Conservation (phyloP, 2,329 filamentous ascomycete species). For the Davidsoniella eucalypti region DNA sequence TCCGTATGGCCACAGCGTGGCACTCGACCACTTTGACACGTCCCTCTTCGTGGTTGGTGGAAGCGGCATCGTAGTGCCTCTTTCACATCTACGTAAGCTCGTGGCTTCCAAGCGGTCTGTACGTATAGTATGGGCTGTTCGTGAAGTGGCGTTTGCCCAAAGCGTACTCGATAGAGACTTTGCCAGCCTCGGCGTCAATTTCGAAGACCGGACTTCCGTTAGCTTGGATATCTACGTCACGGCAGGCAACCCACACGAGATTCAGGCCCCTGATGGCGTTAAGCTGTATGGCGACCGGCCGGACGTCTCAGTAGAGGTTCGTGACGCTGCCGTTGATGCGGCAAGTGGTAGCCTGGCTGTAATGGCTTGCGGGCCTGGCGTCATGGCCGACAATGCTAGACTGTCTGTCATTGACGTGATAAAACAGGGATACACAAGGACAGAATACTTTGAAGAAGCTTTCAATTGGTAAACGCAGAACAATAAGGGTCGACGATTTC, state of each 20-base stretch:
- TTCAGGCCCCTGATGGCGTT: constrained; percentile 13
- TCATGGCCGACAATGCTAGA: constrained; percentile 28
- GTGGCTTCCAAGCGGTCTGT: constrained; percentile 17
- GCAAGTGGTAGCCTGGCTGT: constrained; percentile 22
- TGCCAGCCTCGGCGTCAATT: neutral
- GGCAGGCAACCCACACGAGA: neutral
- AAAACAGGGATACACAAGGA: constrained; percentile 14
- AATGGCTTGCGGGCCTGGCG: constrained; percentile 28
- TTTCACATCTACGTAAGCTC: constrained; percentile 23
- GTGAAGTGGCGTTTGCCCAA: constrained; percentile 23
- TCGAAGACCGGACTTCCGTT: neutral
- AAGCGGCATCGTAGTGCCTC: constrained; percentile 27
- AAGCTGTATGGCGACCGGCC: constrained; percentile 19
- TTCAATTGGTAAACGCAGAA: constrained; percentile 24
- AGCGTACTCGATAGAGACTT: constrained; percentile 20
- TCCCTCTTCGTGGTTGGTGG: constrained; percentile 29
- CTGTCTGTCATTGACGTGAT: constrained; percentile 21
- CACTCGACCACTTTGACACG: constrained; percentile 23
- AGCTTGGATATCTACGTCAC: constrained; percentile 24
- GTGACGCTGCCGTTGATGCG: constrained; percentile 15
- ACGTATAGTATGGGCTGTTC: constrained; percentile 27
- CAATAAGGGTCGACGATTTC: neutral
- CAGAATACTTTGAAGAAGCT: constrained; percentile 29
- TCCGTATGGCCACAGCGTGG: constrained; percentile 26
- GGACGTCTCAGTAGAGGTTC: constrained; percentile 20